Percentiles rank a stretch among this genome's conserved stretches.
phyloP scores from a whole-genome alignment of 2,329 filamentous ascomycete genomes.

The Neopestalotiopsis sp. region DNA sequence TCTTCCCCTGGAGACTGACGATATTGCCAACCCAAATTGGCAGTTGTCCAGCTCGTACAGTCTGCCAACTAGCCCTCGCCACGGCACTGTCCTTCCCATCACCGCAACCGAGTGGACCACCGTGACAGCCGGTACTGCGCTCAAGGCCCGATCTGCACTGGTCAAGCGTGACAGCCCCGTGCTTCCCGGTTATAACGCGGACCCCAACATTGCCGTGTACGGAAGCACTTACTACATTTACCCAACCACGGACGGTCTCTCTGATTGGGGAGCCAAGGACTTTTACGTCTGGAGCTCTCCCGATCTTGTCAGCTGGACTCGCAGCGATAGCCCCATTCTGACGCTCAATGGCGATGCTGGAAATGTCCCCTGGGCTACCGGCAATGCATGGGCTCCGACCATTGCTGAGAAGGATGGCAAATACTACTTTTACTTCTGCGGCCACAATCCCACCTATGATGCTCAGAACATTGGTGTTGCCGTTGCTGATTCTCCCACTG shows the following conservation, averaged over 20 bases:
- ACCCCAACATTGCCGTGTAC: constrained; percentile 52
- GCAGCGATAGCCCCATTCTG: constrained; percentile 46
- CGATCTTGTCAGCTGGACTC: constrained; percentile 48
- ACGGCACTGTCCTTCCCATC: constrained; percentile 58
- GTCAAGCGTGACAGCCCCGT: constrained; percentile 38
- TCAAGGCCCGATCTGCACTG: not conserved
- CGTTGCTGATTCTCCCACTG: constrained; percentile 58
- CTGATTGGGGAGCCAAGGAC: constrained; percentile 49
- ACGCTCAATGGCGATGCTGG: constrained; percentile 47
- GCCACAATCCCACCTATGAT: constrained; percentile 56
- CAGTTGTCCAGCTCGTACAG: constrained; percentile 49
- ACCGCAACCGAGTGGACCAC: constrained; percentile 49
- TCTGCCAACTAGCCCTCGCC: constrained; percentile 54
- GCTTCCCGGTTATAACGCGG: constrained; percentile 45
- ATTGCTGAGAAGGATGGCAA: constrained; percentile 63
- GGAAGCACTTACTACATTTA: constrained; percentile 52
- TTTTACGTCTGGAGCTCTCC: constrained; percentile 53
- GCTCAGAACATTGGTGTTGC: constrained; percentile 68
- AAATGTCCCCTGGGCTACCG: constrained; percentile 67
- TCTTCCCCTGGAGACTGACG: constrained; percentile 55
- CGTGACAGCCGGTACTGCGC: constrained; percentile 30
- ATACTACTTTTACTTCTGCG: constrained; percentile 69
- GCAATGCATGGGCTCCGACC: constrained; percentile 71
- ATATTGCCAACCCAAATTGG: constrained; percentile 55
- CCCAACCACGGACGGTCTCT: constrained; percentile 49